phyloP scores from a whole-genome alignment of 2,329 filamentous ascomycete species.

The Sporothrix luriei region DNA sequence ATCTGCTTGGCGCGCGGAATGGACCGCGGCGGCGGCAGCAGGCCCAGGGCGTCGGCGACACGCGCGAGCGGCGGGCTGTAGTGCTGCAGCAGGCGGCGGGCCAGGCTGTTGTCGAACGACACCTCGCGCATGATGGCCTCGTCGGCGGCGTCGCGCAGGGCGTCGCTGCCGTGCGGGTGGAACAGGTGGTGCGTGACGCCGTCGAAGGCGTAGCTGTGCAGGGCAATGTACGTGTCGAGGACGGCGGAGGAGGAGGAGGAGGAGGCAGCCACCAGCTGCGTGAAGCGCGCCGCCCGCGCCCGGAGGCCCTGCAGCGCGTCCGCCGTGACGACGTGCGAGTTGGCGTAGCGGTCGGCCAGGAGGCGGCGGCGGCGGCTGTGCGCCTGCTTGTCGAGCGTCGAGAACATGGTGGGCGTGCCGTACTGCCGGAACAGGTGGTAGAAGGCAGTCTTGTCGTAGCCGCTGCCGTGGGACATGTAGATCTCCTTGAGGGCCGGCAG shows the following conservation, averaged over 20 bases:
- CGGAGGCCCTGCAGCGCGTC: constrained; percentile 59
- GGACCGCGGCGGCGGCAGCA: constrained; percentile 58
- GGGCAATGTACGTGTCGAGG: constrained; percentile 58
- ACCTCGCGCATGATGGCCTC: constrained; percentile 69
- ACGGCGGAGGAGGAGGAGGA: constrained; percentile 49
- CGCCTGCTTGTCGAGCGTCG: constrained; percentile 55
- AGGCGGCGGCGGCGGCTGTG: constrained; percentile 65
- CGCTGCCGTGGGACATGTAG: constrained; percentile 63
- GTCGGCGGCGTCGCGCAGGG: constrained; percentile 57
- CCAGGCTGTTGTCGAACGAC: constrained; percentile 66
- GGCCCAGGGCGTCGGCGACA: constrained; percentile 49
- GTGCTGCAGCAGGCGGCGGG: constrained; percentile 63
- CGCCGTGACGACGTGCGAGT: constrained; percentile 64
- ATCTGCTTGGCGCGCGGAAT: constrained; percentile 62
- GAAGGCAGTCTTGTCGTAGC: constrained; percentile 67
- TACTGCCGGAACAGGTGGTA: constrained; percentile 63
- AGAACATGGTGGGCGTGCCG: constrained; percentile 61
- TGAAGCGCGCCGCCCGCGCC: constrained; percentile 58
- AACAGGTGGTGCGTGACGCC: constrained; percentile 70
- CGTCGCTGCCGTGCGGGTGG: constrained; percentile 64
- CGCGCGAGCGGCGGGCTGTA: constrained; percentile 56
- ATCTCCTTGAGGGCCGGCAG: constrained; percentile 62
- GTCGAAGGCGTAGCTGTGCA: constrained; percentile 70
- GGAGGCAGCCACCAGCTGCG: constrained; percentile 50
- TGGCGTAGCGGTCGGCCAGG: constrained; percentile 68